Evolutionary conservation across 2,329 filamentous ascomycete genomes (phyloP).

Genomic region (Monilinia polystroma): DNA sequence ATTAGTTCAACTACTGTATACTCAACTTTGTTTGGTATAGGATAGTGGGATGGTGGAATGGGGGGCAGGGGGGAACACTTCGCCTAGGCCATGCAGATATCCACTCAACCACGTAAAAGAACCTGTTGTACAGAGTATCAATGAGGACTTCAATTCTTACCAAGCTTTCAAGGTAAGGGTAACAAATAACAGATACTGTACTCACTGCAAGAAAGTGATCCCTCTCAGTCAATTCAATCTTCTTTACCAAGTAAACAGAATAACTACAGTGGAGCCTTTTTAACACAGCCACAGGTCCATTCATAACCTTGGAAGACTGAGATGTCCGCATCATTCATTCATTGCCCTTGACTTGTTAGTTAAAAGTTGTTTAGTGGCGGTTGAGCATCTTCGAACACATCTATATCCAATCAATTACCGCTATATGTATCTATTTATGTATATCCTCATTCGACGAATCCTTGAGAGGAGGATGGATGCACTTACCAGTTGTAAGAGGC

Average conservation of each 20-base stretch:
- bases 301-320: not conserved
- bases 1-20: not conserved
- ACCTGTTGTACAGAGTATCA: not conserved
- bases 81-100: not conserved
- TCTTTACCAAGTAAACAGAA: not conserved
- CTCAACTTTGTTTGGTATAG: not conserved
- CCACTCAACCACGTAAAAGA: conserved; percentile 15
- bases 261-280: not conserved
- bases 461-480: not conserved
- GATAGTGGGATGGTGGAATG: not conserved
- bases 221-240: not conserved
- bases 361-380: not conserved
- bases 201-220: conserved; percentile 3
- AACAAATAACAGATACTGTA: not conserved
- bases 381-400: not conserved
- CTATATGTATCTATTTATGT: not conserved
- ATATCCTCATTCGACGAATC: not conserved
- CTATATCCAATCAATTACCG: not conserved
- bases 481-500: too few relatives aligned
- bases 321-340: conserved; percentile 4
- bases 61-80: not conserved
- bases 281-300: not conserved
- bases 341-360: not conserved
- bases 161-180: not conserved
- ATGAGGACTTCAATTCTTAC: not conserved